Percentiles rank a stretch among this genome's conserved stretches.
phyloP scores from a whole-genome alignment of 1,284 basidiomycete genomes.

The Xerocomus minutiporus region DNA sequence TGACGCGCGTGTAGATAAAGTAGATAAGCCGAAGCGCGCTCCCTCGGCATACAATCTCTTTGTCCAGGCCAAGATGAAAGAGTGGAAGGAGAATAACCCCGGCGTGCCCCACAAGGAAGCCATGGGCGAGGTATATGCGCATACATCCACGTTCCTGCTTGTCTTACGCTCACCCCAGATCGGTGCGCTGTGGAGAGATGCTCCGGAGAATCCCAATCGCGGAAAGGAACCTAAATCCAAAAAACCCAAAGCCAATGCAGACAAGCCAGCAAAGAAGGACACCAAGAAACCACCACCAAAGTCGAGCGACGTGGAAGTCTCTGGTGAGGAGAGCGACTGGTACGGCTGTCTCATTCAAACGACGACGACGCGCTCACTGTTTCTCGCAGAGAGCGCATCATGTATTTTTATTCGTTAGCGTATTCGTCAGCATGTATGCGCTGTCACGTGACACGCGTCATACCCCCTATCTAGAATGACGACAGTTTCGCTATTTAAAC shows the following conservation, averaged over 20 bases:
- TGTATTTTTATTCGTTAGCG: not conserved
- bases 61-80: constrained; percentile 49
- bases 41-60: constrained; percentile 54
- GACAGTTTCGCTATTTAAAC: not conserved
- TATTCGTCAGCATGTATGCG: constrained; percentile 3
- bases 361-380: not conserved
- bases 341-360: not conserved
- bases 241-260: constrained; percentile 37
- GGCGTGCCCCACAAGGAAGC: constrained; percentile 46
- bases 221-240: constrained; percentile 43
- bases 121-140: constrained; percentile 44
- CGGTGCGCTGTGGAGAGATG: constrained; percentile 48
- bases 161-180: constrained; percentile 38
- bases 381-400: not conserved
- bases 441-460: constrained; percentile 18
- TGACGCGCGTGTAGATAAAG: constrained; percentile 27
- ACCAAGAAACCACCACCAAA: constrained; percentile 17
- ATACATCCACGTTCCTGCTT: constrained; percentile 2
- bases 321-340: constrained; percentile 24
- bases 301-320: constrained; percentile 25
- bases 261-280: constrained; percentile 17
- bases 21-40: constrained; percentile 48
- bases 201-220: constrained; percentile 57
- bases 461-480: constrained; percentile 19
- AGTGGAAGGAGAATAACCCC: constrained; percentile 50